Evolutionary conservation across 148 eudicot species (phyloP).

Genomic region (Cornus kousa): DNA sequence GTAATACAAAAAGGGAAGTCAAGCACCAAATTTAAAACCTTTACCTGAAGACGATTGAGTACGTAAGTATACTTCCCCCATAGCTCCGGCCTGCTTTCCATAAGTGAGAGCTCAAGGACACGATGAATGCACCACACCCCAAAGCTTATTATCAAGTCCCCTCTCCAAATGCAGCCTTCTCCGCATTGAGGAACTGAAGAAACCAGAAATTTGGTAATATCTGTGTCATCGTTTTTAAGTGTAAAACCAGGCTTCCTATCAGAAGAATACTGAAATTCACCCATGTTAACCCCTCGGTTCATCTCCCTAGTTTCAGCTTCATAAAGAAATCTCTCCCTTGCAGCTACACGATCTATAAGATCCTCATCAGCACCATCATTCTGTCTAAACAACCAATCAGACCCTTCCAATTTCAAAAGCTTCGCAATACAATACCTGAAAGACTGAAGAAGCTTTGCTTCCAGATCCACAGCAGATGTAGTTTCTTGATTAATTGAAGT

Average conservation of each 20-base stretch:
- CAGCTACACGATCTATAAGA: slow-evolving; percentile 77
- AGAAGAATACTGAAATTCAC: slow-evolving; percentile 36
- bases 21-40: slow-evolving; percentile 8
- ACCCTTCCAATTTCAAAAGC: slow-evolving; percentile 91
- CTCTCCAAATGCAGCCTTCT: slow-evolving; percentile 85
- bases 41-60: slow-evolving; percentile 98
- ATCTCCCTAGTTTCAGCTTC: slow-evolving; percentile 72
- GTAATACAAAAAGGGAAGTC: background rate
- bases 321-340: slow-evolving; percentile 69
- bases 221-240: slow-evolving; percentile 37
- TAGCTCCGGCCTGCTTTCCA: slow-evolving; percentile 98
- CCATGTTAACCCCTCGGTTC: slow-evolving; percentile 25
- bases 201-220: slow-evolving; percentile 33
- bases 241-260: slow-evolving; percentile 38
- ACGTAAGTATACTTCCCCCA: slow-evolving; percentile 99
- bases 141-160: slow-evolving; percentile 74
- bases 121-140: slow-evolving; percentile 97
- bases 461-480: slow-evolving; percentile 48
- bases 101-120: slow-evolving; percentile 79
- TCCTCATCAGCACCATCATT: slow-evolving; percentile 94
- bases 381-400: slow-evolving; percentile 85
- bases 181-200: slow-evolving; percentile 86
- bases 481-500: slow-evolving; percentile 40
- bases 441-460: slow-evolving; percentile 71
- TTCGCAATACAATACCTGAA: slow-evolving; percentile 71